Evolutionary conservation across 345 rosid genomes (phyloP), one percentile per base, ranked within the genome.

Genomic region (Corchorus capsularis): DNA sequence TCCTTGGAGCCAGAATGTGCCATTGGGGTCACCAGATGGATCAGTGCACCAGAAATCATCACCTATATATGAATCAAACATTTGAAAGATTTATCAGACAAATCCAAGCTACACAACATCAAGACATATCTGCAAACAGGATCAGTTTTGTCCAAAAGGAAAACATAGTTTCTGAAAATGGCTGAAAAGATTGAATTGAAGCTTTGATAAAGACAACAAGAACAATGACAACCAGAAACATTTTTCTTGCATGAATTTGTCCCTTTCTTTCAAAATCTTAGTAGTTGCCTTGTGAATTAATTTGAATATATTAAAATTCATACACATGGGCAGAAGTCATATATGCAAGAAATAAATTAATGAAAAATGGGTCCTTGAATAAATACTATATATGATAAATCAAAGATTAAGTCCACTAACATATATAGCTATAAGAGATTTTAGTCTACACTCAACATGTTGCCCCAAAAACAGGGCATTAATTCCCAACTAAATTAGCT

Each of bases 21-120:
- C 99, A 59, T 93, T 96, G 9, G 96, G 97, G 72, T 96, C 98
- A 0, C 99, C 97, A 0, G 99, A 96, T 65, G 99, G 97, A 69
- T 96, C 99, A 1, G 95, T 93, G 85, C 98, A 92, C 99, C 98
- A 96, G 69, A 96, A 96, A 82, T 93, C 99, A 81, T 93, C 98
- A 27, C 99, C 99, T 96, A 83, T 8, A 45, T 1, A 12, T 27
- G 1, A 27, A 27, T 27, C 43, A n/a, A 35, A 64, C 3, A 0
- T 20, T 17, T 27, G 75, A 49, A 13, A 2, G 1, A 37, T 0
- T 37, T 8, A 16, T 27, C 22, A 65, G 57, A 14, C 65, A 13
- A 72, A 59, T 79, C 76, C 56, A 75, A 75, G 17, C 64, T n/a
- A 39, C 9, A 39, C 9, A 39, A 11, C 7, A 12, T 7, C 0